Evolutionary conservation across 2,329 filamentous ascomycete genomes (phyloP).

Genomic region (Penicillium hesseltinei): DNA sequence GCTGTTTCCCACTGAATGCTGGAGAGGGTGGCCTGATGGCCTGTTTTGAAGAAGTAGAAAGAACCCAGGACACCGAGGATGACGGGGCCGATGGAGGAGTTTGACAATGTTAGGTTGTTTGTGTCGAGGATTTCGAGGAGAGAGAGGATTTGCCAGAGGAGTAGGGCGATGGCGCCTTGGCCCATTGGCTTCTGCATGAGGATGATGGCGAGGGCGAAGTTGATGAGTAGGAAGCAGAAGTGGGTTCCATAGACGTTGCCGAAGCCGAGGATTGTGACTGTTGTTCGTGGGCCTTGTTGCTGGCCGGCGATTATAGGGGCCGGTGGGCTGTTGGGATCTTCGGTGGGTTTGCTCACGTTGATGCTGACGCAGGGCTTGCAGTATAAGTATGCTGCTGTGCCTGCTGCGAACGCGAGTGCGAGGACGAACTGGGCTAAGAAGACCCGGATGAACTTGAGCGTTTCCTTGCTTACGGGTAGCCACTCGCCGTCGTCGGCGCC

Average conservation of each 20-base stretch:
- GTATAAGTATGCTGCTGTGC: conserved; percentile 81
- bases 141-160: conserved; percentile 85
- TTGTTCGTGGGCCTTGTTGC: conserved; percentile 34
- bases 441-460: conserved; percentile 71
- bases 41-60: conserved; percentile 97
- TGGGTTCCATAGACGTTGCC: conserved; percentile 89
- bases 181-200: conserved; percentile 95
- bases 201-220: conserved; percentile 72
- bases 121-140: conserved; percentile 64
- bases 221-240: conserved; percentile 79
- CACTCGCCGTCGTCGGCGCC: conserved; percentile 80
- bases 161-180: conserved; percentile 74
- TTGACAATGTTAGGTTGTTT: conserved; percentile 59
- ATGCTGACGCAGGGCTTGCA: conserved; percentile 81
- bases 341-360: conserved; percentile 50
- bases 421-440: conserved; percentile 78
- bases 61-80: conserved; percentile 84
- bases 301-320: conserved; percentile 28
- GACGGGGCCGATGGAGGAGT: conserved; percentile 71
- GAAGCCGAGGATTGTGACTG: conserved; percentile 81
- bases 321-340: conserved; percentile 42
- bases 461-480: conserved; percentile 62
- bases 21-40: conserved; percentile 83
- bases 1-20: conserved; percentile 95
- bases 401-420: conserved; percentile 76